Evolutionary conservation across 257 asterid species (phyloP), one percentile per base, ranked within the genome.

Genomic region (Mentha longifolia): DNA sequence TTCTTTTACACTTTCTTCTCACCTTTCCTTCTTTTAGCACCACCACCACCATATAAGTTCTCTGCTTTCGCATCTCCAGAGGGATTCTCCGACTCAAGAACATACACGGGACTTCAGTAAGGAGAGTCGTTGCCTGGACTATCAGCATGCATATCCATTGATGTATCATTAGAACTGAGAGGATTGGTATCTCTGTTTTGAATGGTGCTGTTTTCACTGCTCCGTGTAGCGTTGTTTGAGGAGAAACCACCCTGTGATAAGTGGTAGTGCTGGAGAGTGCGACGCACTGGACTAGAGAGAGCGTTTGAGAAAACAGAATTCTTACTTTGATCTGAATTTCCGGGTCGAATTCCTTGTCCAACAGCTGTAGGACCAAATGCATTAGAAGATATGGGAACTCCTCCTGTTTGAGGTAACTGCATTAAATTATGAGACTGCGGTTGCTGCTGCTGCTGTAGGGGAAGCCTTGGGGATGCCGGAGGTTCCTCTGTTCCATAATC

Each of bases 101-200:
- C n/a, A 16, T 58, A 14, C 43, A 75, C 35, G 50, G 61, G 52
- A 17, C 71, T 71, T 74, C 68, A 74, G 71, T 83, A 81, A 65
- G 84, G 85, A 65, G 88, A 86, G 78, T 86, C 88, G 12, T 83
- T 85, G 39, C 79, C 79, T 10, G 92, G 89, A 80, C 88, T 85
- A 73, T 87, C 88, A 7, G 88, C 74, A 42, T 84, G 92, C 86
- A 87, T 87, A 71, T 87, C 92, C 89, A 87, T 84, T 19, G 86
- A 82, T 43, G 86, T 68, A 62, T 87, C 89, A 5, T 84, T 84
- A 17, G 83, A 86, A 70, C 81, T 74, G 11, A 78, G 89, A 4
- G 80, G 77, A 71, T 78, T 80, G 19, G 76, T 49, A 41, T 85
- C 90, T 72, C 88, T 71, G 76, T 35, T 72, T 52, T 68, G 84